These are phyloP conservation scores for Paraleonurus japonicus DNA, from an alignment of 257 asterid species.

Conservation along the genomic window DNA sequence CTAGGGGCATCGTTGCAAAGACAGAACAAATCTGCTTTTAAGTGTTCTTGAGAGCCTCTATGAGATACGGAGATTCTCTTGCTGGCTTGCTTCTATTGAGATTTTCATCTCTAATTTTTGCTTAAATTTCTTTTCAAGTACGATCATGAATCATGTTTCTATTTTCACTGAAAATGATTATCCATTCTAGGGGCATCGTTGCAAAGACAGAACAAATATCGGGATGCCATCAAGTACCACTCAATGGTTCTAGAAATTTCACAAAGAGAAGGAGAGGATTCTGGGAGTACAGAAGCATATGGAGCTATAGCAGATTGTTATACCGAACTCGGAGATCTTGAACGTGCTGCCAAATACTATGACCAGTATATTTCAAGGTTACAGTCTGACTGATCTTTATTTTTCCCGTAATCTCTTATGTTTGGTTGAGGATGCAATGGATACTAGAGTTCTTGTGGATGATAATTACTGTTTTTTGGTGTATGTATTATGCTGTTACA, in stretches of 20 bases:
- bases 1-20: no score
- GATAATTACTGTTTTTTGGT: slow-evolving; percentile 16
- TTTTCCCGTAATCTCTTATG: slow-evolving; percentile 2
- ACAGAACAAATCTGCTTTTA: no score
- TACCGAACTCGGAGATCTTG: slow-evolving; percentile 91
- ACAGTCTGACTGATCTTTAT: slow-evolving; percentile 60
- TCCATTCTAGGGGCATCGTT: slow-evolving; percentile 72
- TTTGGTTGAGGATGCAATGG: slow-evolving; percentile 20
- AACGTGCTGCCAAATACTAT: slow-evolving; percentile 84
- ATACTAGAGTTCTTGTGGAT: slow-evolving; percentile 21
- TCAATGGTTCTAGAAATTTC: slow-evolving; percentile 78
- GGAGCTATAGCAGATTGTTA: slow-evolving; percentile 99
- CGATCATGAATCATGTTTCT: background rate
- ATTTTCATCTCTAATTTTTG: background rate
- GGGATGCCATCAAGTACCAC: slow-evolving; percentile 88
- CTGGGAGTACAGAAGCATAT: slow-evolving; percentile 91
- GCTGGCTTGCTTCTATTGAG: background rate
- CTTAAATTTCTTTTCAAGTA: background rate
- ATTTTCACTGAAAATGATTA: slow-evolving; percentile 4
- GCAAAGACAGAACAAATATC: slow-evolving; percentile 86
- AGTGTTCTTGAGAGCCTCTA: no score
- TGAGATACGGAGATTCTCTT: no score
- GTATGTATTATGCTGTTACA: slow-evolving; percentile 24
- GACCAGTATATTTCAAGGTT: slow-evolving; percentile 88
- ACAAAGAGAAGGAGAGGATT: slow-evolving; percentile 81